These are phyloP conservation scores for Trametes polyzona DNA, from an alignment of 1,284 basidiomycete species.

Conservation along the genomic window DNA sequence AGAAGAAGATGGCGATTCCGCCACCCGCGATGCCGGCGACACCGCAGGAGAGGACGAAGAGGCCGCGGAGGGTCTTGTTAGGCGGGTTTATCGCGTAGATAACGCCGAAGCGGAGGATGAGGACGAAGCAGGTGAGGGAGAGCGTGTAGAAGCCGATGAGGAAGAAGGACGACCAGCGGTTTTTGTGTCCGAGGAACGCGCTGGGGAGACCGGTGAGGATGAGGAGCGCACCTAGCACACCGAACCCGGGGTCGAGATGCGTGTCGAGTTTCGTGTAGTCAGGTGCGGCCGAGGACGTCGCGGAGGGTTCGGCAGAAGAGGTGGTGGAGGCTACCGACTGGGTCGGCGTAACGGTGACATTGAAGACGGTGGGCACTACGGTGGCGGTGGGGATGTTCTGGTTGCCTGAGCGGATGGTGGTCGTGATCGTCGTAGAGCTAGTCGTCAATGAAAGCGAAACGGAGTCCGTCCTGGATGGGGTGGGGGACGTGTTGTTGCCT, in stretches of 20 bases:
- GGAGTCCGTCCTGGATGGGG: conserved; percentile 18
- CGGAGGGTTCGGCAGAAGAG: conserved; percentile 37
- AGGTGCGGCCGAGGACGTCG: conserved; percentile 52
- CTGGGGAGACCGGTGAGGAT: conserved; percentile 90
- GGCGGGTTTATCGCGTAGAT: conserved; percentile 83
- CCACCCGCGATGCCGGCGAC: conserved; percentile 86
- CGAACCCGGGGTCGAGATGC: conserved; percentile 86
- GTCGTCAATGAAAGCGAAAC: conserved; percentile 33
- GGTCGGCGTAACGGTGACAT: conserved; percentile 50
- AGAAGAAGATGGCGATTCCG: conserved; percentile 87
- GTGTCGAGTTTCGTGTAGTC: conserved; percentile 69
- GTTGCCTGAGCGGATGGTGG: conserved; percentile 50
- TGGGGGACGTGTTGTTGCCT: conserved; percentile 19
- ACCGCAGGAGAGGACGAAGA: conserved; percentile 85
- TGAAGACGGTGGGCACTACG: conserved; percentile 58
- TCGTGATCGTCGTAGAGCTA: conserved; percentile 38
- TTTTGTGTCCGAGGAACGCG: conserved; percentile 91
- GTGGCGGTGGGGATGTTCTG: conserved; percentile 53
- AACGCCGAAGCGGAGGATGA: conserved; percentile 91
- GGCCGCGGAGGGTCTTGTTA: conserved; percentile 75
- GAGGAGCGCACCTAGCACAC: conserved; percentile 85
- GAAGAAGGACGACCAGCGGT: conserved; percentile 95
- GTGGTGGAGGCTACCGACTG: conserved; percentile 41
- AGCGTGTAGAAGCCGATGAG: conserved; percentile 90
- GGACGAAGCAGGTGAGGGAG: conserved; percentile 82